Evolutionary conservation across 768 basidiomycete genomes (phyloP), one percentile per base, ranked within the genome.

Genomic region (Pholiota microspora): DNA sequence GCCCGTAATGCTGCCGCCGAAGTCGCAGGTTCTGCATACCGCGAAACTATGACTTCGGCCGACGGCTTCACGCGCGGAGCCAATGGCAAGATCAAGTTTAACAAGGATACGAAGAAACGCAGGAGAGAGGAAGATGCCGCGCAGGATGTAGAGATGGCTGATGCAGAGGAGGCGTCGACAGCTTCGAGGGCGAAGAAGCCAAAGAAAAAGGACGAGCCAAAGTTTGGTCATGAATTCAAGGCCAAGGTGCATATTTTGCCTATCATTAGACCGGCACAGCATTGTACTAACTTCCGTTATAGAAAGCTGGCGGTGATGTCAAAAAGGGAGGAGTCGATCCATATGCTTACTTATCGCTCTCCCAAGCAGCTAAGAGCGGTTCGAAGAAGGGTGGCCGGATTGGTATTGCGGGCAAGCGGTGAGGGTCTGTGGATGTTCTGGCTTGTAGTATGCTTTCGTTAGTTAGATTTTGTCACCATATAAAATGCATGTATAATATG

Each of bases 101-200:
- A 97, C 76, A 98, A 97, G 69, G 88, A 96, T 64, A 98, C 94
- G 32, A 98, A 95, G 71, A 94, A 96, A 70, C 85, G 94, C 54
- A 73, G 94, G 56, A 80, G 89, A 47, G 85, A 85, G 49, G 79
- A 78, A 55, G 83, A 83, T 15, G 83, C 78, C 57, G 88, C 93
- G 82, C 90, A 75, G 23, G 91, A 93, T 56, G 80, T 69, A 0
- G 83, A 89, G 54, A 75, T 76, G 40, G 62, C 62, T n/a, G 64
- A 62, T 35, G 58, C 51, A 27, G 58, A 59, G 9, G 58, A 61
- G 35, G 38, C 45, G 28, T 38, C 45, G 8, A 45, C 56, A 15
- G 51, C 61, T 3, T 60, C 63, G 15, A 74, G 71, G 57, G 57
- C 76, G 69, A 79, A 81, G 74, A 77, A 81, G 78, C 69, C 78